Conservation (phyloP, 345 rosid genomes). For the Salix purpurea region DNA sequence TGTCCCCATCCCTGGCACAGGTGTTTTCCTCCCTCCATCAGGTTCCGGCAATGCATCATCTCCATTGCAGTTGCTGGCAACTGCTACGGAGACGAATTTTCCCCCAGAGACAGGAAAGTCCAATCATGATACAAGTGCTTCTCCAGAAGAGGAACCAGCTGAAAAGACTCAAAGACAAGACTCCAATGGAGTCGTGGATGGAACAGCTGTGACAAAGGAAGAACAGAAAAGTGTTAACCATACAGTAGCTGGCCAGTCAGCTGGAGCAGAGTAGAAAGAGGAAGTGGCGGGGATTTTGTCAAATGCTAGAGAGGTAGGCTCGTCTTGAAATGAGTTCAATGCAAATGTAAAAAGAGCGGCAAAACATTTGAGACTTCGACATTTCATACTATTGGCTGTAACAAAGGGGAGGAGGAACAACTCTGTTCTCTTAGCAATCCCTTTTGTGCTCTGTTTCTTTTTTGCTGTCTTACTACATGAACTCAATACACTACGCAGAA, state of each 20-base stretch:
- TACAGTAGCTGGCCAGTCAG: constrained; percentile 21
- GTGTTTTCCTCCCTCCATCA: constrained; percentile 88
- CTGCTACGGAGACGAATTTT: constrained; percentile 18
- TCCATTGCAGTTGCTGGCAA: constrained; percentile 21
- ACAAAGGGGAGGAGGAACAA: constrained; percentile 21
- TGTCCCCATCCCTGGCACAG: constrained; percentile 63
- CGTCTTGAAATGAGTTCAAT: constrained; percentile 37
- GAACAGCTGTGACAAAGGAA: constrained; percentile 18
- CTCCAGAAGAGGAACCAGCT: constrained; percentile 26
- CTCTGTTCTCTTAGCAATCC: constrained; percentile 26
- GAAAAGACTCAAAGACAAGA: constrained; percentile 25
- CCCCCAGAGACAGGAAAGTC: constrained; percentile 26
- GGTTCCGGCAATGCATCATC: constrained; percentile 46
- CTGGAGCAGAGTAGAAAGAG: constrained; percentile 28
- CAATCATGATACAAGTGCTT: constrained; percentile 7
- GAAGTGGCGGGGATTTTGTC: constrained; percentile 5
- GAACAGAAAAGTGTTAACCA: constrained; percentile 26
- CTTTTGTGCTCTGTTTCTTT: constrained; percentile 21
- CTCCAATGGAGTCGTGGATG: constrained; percentile 38
- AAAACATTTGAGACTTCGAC: constrained; percentile 15
- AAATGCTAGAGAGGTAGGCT: constrained; percentile 23
- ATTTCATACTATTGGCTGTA: constrained; percentile 17
- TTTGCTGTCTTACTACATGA: constrained; percentile 15
- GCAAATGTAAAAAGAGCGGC: constrained; percentile 61
- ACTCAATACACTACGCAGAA: constrained; percentile 15